Evolutionary conservation across 495 filamentous ascomycete species (phyloP).

Genomic region (Penicillium arizonense): DNA sequence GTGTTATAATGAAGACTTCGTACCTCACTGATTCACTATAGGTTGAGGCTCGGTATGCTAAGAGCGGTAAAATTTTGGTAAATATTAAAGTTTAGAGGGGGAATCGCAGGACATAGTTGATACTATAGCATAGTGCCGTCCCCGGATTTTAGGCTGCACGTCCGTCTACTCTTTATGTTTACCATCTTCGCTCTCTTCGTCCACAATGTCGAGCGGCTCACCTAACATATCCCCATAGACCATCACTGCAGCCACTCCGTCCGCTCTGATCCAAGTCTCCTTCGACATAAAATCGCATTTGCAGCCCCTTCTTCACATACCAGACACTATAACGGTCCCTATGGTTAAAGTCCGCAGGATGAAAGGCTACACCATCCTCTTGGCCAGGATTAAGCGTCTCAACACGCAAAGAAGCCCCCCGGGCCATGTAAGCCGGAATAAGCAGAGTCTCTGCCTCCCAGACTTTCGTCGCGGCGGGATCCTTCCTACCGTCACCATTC

Average conservation of each 20-base stretch:
- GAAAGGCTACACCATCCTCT: not conserved
- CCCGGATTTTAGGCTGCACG: too few species aligned
- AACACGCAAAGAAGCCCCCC: constrained; percentile 1
- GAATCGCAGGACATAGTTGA: too few species aligned
- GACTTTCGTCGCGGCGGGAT: not conserved
- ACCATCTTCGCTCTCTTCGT: not conserved
- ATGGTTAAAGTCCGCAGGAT: constrained; percentile 1
- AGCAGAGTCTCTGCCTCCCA: not conserved
- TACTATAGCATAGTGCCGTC: too few species aligned
- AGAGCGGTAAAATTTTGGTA: too few species aligned
- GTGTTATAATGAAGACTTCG: too few species aligned
- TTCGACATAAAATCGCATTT: constrained; percentile 1
- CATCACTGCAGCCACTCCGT: constrained; percentile 1
- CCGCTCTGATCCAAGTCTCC: not conserved
- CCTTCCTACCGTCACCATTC: not conserved
- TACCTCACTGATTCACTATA: too few species aligned
- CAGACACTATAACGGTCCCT: not conserved
- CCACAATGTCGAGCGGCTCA: not conserved
- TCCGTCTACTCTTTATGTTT: too few species aligned
- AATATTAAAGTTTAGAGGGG: too few species aligned
- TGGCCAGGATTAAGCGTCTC: not conserved
- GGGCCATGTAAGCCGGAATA: not conserved
- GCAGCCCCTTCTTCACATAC: constrained; percentile 1
- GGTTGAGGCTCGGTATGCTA: too few species aligned
- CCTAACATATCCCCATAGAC: not conserved